Evolutionary conservation across 1,284 basidiomycete species (phyloP).

Genomic region (Coniferiporia sulphurascens): DNA sequence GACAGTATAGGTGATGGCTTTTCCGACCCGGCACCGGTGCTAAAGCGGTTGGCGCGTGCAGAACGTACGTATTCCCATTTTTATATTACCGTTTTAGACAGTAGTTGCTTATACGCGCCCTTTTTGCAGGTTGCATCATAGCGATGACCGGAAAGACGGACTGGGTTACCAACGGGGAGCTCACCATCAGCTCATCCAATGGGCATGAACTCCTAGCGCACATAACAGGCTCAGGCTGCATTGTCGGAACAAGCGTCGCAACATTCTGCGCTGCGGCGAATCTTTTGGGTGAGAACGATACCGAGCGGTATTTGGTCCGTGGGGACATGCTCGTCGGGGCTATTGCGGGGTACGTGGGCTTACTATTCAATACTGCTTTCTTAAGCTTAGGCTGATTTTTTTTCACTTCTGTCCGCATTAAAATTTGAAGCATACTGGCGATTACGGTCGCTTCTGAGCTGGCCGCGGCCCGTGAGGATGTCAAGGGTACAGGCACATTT

Average conservation of each 20-base stretch:
- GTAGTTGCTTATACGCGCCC: background rate
- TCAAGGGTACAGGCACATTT: constrained; percentile 86
- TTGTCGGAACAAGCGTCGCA: constrained; percentile 75
- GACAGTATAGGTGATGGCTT: constrained; percentile 81
- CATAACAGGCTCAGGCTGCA: constrained; percentile 90
- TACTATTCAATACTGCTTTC: background rate
- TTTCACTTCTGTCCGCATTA: background rate
- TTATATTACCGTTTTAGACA: constrained; percentile 1
- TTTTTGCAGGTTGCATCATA: constrained; percentile 64
- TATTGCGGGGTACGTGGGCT: constrained; percentile 61
- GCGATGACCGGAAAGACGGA: constrained; percentile 82
- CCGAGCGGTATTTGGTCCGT: constrained; percentile 45
- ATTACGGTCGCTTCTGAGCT: constrained; percentile 83
- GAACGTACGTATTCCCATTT: constrained; percentile 54
- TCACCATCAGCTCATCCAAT: constrained; percentile 67
- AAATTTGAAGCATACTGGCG: constrained; percentile 58
- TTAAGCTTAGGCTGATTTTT: constrained; percentile 15
- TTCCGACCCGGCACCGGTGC: constrained; percentile 67
- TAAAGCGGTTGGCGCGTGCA: constrained; percentile 65
- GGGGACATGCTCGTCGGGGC: constrained; percentile 75
- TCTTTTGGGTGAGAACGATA: constrained; percentile 25
- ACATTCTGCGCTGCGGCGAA: constrained; percentile 74
- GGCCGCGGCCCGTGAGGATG: constrained; percentile 64
- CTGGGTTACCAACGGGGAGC: constrained; percentile 81
- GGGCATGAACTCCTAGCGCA: constrained; percentile 72